These are phyloP conservation scores for Sporobolomyces roseus DNA, from an alignment of 768 basidiomycete genomes.

Conservation along the genomic window DNA sequence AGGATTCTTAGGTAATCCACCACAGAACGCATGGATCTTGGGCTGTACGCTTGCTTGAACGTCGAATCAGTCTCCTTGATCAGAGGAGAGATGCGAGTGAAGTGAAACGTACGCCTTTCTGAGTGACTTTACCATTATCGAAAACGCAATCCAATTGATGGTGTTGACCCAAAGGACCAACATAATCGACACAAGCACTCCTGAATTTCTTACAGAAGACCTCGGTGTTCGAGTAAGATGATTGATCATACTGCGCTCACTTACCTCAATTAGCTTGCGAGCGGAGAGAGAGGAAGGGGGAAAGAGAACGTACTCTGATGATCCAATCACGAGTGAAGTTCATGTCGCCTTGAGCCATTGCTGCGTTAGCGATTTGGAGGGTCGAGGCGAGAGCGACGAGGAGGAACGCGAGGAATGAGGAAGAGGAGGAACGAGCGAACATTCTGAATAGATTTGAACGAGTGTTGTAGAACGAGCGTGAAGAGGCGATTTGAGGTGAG, in stretches of 20 bases:
- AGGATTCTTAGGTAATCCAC: conserved; percentile 21
- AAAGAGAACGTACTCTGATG: conserved; percentile 2
- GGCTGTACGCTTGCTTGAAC: background rate
- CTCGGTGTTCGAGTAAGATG: conserved; percentile 4
- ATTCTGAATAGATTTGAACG: conserved; percentile 1
- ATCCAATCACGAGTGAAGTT: conserved; percentile 14
- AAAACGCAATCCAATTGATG: conserved; percentile 28
- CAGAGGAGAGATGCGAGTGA: no score
- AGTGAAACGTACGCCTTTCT: conserved; percentile 10
- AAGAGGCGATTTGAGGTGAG: background rate
- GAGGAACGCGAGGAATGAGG: conserved; percentile 5
- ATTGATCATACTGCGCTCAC: conserved; percentile 2
- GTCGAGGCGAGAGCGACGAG: background rate
- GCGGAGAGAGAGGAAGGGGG: no score
- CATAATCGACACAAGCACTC: conserved; percentile 23
- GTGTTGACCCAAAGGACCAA: conserved; percentile 2
- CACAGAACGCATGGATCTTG: conserved; percentile 29
- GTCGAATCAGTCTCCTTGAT: no score
- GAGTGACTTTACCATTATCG: background rate
- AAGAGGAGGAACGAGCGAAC: conserved; percentile 15
- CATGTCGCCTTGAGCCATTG: conserved; percentile 20
- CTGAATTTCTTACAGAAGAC: conserved; percentile 23
- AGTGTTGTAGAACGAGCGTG: background rate
- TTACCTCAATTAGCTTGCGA: background rate
- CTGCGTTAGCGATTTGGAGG: background rate